Conservation (phyloP, 257 asterid species). For the Galeopsis tetrahit region DNA sequence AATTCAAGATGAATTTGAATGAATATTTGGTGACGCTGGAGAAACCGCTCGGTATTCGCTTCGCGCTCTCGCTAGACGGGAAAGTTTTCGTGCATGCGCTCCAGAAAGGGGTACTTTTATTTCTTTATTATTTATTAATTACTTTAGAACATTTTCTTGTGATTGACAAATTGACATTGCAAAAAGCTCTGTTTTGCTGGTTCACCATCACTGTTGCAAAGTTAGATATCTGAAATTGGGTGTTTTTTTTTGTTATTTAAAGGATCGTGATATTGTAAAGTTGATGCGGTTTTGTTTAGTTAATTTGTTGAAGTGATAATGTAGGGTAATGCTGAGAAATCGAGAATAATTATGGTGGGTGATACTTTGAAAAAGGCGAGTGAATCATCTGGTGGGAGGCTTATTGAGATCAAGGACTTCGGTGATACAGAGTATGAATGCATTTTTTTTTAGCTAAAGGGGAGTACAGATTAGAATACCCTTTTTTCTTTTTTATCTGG, state of each 20-base stretch:
- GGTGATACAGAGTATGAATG: slow-evolving; percentile 75
- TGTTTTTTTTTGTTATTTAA: neutral
- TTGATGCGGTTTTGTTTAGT: neutral
- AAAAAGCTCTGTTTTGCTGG: neutral
- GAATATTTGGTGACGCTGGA: slow-evolving; percentile 89
- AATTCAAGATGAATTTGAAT: slow-evolving; percentile 75
- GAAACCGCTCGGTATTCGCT: slow-evolving; percentile 90
- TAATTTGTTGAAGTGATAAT: slow-evolving; percentile 27
- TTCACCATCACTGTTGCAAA: neutral
- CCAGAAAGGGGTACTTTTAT: slow-evolving; percentile 74
- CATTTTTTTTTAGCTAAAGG: slow-evolving; percentile 21
- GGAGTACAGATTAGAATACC: neutral
- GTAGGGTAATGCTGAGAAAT: slow-evolving; percentile 95
- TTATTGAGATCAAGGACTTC: slow-evolving; percentile 72
- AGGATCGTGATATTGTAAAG: slow-evolving; percentile 17
- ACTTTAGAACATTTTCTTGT: neutral
- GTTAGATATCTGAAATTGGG: neutral
- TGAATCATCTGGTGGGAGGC: slow-evolving; percentile 65
- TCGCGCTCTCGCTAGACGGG: slow-evolving; percentile 85
- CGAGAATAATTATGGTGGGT: slow-evolving; percentile 92
- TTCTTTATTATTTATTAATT: neutral
- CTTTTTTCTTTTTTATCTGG: slow-evolving; percentile 6
- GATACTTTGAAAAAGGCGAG: slow-evolving; percentile 87
- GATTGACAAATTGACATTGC: slow-evolving; percentile 6
- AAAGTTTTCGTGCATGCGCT: slow-evolving; percentile 87